These are phyloP conservation scores for Candida methanosorbosa DNA, from an alignment of 805 yeast species.

Conservation along the genomic window DNA sequence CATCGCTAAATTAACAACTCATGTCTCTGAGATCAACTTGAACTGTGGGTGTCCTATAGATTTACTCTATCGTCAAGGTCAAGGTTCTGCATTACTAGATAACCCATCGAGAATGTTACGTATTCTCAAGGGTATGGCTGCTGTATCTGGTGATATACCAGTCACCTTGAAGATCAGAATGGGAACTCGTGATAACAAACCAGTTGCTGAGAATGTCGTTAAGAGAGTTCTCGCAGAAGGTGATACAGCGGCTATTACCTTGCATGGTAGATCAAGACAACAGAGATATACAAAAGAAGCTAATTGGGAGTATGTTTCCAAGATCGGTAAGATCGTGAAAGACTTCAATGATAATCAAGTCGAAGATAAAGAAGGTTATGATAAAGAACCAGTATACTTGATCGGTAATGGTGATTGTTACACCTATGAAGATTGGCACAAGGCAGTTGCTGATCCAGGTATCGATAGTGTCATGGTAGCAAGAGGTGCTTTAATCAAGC, in stretches of 20 bases:
- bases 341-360: constrained; percentile 43
- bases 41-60: constrained; percentile 99
- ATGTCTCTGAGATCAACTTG: constrained; percentile 76
- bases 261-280: constrained; percentile 95
- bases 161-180: constrained; percentile 88
- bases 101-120: constrained; percentile 76
- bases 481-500: constrained; percentile 94
- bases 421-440: constrained; percentile 83
- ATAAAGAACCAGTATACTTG: constrained; percentile 61
- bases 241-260: constrained; percentile 81
- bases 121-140: constrained; percentile 81
- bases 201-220: constrained; percentile 77
- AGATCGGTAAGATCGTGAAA: constrained; percentile 62
- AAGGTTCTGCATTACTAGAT: constrained; percentile 89
- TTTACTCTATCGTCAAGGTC: constrained; percentile 86
- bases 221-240: constrained; percentile 65
- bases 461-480: constrained; percentile 97
- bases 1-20: constrained; percentile 44
- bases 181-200: constrained; percentile 78
- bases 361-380: constrained; percentile 53
- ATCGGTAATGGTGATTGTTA: constrained; percentile 94
- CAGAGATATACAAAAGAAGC: constrained; percentile 90
- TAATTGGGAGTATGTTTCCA: constrained; percentile 83
- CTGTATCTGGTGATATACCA: constrained; percentile 83
- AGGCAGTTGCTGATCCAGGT: constrained; percentile 52